These are phyloP conservation scores for Ogataea methylovora DNA, from an alignment of 805 yeast genomes.

Conservation along the genomic window DNA sequence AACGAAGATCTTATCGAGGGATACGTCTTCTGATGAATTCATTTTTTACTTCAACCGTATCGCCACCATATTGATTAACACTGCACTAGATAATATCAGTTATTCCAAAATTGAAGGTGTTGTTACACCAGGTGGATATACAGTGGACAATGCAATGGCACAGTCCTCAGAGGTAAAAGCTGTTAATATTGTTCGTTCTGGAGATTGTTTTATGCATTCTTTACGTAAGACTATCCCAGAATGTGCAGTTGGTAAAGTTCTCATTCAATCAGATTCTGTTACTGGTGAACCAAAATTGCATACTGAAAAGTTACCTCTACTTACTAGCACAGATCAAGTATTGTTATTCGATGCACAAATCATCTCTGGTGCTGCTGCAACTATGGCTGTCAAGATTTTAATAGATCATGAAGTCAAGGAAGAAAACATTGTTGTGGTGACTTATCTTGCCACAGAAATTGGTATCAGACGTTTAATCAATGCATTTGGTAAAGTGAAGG, in stretches of 20 bases:
- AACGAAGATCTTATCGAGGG: constrained; percentile 54
- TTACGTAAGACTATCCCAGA: constrained; percentile 72
- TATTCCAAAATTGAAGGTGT: constrained; percentile 26
- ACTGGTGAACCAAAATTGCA: constrained; percentile 96
- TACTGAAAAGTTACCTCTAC: constrained; percentile 61
- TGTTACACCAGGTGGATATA: constrained; percentile 32
- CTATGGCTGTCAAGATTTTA: constrained; percentile 88
- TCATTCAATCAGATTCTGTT: constrained; percentile 78
- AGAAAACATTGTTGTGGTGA: constrained; percentile 57
- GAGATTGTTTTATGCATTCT: constrained; percentile 84
- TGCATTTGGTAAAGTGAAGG: constrained; percentile 64
- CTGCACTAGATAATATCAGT: constrained; percentile 55
- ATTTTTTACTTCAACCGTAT: constrained; percentile 81
- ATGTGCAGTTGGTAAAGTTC: constrained; percentile 69
- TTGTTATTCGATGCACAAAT: constrained; percentile 81
- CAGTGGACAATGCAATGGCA: constrained; percentile 18
- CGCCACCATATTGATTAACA: constrained; percentile 60
- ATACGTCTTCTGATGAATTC: constrained; percentile 64
- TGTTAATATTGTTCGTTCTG: constrained; percentile 79
- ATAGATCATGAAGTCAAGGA: constrained; percentile 68
- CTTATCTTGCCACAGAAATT: constrained; percentile 69
- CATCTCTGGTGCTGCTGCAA: constrained; percentile 87
- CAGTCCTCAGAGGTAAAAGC: constrained; percentile 52
- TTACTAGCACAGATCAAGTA: constrained; percentile 32
- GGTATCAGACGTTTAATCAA: constrained; percentile 67